phyloP scores from a whole-genome alignment of 331 rosid genomes.

The Acacia concinna region DNA sequence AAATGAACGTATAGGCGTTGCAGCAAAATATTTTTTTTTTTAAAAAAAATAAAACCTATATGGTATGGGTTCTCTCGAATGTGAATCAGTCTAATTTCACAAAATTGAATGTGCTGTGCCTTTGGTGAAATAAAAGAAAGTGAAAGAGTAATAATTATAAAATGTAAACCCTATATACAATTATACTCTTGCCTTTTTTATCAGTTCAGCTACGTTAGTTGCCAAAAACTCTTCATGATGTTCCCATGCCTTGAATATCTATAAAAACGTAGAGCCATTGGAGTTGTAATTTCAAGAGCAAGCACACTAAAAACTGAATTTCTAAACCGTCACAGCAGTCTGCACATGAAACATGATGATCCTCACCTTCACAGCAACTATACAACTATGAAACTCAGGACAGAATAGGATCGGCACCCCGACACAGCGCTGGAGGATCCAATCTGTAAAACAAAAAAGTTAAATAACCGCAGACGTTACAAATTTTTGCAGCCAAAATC shows the following conservation, averaged over 20 bases:
- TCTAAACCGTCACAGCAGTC: neutral
- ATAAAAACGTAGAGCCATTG: neutral
- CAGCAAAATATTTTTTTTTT: too few species aligned
- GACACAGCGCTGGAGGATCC: slow-evolving; percentile 45
- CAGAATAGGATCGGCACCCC: slow-evolving; percentile 52
- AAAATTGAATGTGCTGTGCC: neutral
- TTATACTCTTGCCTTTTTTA: neutral
- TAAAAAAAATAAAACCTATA: too few species aligned
- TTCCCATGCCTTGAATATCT: neutral
- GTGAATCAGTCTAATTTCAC: neutral
- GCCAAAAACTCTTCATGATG: neutral
- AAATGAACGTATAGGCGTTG: too few species aligned
- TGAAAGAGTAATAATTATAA: neutral
- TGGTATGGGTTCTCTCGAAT: too few species aligned
- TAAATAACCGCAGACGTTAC: neutral
- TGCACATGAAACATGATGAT: slow-evolving; percentile 16
- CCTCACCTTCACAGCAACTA: slow-evolving; percentile 11
- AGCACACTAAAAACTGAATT: slow-evolving; percentile 1
- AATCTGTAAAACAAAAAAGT: slow-evolving; percentile 43
- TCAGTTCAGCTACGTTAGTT: neutral
- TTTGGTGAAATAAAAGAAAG: neutral
- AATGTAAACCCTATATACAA: neutral
- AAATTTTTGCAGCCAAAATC: neutral
- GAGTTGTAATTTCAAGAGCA: neutral
- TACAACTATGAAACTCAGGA: slow-evolving; percentile 32